Evolutionary conservation across 345 rosid genomes (phyloP), one percentile per base, ranked within the genome.

Genomic region (Cardamine resedifolia): DNA sequence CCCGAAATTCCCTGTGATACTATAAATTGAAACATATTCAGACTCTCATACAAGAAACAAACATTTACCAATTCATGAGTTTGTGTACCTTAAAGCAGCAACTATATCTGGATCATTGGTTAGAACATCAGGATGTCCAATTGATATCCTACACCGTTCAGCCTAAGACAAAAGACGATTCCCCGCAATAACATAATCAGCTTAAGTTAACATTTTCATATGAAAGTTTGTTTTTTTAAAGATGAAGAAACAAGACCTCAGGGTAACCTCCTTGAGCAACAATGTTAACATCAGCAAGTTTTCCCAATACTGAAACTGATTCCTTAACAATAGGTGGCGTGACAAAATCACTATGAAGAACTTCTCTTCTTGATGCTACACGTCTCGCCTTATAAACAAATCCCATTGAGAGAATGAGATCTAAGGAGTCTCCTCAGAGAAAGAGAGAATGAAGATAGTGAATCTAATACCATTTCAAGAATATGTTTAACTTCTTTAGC

Each of bases 251-350:
- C 64, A 1, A 1, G 19, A 91, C 97, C 96, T 91, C 86, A 38
- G 97, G 97, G 75, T 89, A 91, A 78, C 97, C 98, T 70, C 97
- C 96, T 59, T 89, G 97, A 39, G 82, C 82, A 77, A 89, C 79
- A 12, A 82, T 80, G 75, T 82, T 88, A 76, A 87, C 72, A 68
- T 89, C 90, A 78, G 91, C 83, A 34, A 89, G 74, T 80, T 89
- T 91, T 59, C 66, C 83, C 69, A 91, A 56, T 19, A 70, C 81
- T 56, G 75, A 77, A 87, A 88, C 71, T 1, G 96, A 85, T 68
- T 89, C 96, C 70, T 83, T 89, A 78, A 82, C 60, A 20, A 85
- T 80, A 36, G 92, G 96, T n/a, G 96, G 99, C 47, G 96, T 89
- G 18, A 95, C 87, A 77, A 95, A 95, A 79, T 91, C 82, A 3